Percentiles rank a stretch among this genome's conserved stretches.
Conservation (phyloP, 2,329 filamentous ascomycete species). For the Arachnomyces sp. region DNA sequence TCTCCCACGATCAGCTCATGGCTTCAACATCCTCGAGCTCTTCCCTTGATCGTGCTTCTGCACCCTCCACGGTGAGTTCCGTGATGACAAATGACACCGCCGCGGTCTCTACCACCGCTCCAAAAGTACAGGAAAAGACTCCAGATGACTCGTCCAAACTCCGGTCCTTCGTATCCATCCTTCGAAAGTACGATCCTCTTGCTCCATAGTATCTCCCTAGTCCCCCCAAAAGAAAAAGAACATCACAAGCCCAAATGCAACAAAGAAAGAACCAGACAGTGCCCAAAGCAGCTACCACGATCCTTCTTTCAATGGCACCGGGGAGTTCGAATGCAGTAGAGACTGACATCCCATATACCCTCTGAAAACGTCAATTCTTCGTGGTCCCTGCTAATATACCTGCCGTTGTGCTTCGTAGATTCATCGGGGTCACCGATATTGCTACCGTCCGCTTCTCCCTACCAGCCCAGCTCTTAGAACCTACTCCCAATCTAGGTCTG, state of each 20-base stretch:
- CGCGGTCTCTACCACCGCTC: conserved; percentile 24
- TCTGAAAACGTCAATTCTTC: too few species aligned
- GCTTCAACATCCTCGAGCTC: too few species aligned
- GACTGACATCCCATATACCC: too few species aligned
- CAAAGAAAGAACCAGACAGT: neutral
- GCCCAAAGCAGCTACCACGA: conserved; percentile 1
- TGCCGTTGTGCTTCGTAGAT: conserved; percentile 46
- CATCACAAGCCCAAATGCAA: conserved; percentile 3
- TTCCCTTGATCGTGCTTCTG: conserved; percentile 1
- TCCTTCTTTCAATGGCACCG: conserved; percentile 1
- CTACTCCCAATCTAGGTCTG: conserved; percentile 77
- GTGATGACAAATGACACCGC: conserved; percentile 11
- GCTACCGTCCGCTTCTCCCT: conserved; percentile 92
- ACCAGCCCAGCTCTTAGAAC: conserved; percentile 89
- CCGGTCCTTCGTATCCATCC: conserved; percentile 75
- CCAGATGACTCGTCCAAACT: conserved; percentile 80
- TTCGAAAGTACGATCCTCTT: conserved; percentile 62
- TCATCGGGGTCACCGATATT: conserved; percentile 92
- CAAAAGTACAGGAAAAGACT: conserved; percentile 42
- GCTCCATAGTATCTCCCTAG: conserved; percentile 2
- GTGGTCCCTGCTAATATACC: conserved; percentile 5
- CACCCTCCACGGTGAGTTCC: conserved; percentile 11
- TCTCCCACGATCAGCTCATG: too few species aligned
- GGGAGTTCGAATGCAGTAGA: conserved; percentile 3
- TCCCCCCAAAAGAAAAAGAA: neutral